These are phyloP conservation scores for Amaranthus tricolor DNA, from an alignment of 179 eudicot species.

Conservation along the genomic window DNA sequence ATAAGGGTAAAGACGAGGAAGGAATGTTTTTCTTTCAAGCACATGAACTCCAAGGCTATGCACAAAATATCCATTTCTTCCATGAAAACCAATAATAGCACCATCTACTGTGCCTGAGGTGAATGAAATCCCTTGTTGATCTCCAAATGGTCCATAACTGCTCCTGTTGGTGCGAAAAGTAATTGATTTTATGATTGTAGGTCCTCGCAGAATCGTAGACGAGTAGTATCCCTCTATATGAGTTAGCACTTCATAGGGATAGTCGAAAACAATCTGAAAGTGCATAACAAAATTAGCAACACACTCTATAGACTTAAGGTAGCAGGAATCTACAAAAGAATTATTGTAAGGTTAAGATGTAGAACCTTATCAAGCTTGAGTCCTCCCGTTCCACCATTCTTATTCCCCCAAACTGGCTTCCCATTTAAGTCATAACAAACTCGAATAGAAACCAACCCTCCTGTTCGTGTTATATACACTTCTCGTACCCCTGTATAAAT, in stretches of 20 bases:
- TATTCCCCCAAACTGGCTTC: constrained; percentile 36
- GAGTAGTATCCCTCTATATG: constrained; percentile 39
- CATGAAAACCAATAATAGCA: constrained; percentile 39
- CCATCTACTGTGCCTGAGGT: constrained; percentile 33
- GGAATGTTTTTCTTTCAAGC: constrained; percentile 23
- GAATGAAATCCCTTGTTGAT: constrained; percentile 38
- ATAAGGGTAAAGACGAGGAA: constrained; percentile 18
- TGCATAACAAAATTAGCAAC: background rate
- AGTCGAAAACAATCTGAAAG: constrained; percentile 42
- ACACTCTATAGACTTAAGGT: background rate
- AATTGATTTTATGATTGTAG: constrained; percentile 37
- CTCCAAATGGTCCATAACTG: constrained; percentile 46
- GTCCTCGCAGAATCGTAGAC: constrained; percentile 41
- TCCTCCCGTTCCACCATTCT: constrained; percentile 42
- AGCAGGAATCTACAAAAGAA: background rate
- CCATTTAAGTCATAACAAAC: constrained; percentile 41
- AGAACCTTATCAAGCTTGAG: constrained; percentile 38
- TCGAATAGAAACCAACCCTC: constrained; percentile 38
- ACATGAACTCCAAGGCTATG: constrained; percentile 43
- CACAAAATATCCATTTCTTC: constrained; percentile 38
- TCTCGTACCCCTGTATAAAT: constrained; percentile 40
- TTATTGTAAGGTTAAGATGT: background rate
- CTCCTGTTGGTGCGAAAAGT: constrained; percentile 40
- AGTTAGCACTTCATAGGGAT: constrained; percentile 38
- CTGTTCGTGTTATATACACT: constrained; percentile 36